phyloP scores from a whole-genome alignment of 2,329 filamentous ascomycete genomes.

The Diaporthe vexans region DNA sequence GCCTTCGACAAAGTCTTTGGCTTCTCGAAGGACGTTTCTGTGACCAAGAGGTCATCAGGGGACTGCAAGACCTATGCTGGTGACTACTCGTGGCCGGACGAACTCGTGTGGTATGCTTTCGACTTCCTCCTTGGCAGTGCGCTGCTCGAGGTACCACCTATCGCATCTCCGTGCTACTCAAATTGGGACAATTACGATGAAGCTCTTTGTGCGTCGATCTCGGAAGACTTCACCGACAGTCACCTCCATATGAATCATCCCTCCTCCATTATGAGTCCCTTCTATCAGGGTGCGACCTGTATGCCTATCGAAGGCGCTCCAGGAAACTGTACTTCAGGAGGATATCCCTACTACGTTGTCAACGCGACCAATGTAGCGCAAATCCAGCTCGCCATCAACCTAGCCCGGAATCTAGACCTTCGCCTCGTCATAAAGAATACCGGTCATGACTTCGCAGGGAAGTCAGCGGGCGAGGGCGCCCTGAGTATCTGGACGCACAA shows the following conservation, averaged over 20 bases:
- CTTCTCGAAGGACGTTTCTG: conserved; percentile 2
- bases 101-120: conserved; percentile 61
- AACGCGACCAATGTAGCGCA: conserved; percentile 57
- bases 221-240: conserved; percentile 52
- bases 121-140: conserved; percentile 65
- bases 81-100: conserved; percentile 67
- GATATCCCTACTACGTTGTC: conserved; percentile 58
- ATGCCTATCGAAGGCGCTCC: conserved; percentile 45
- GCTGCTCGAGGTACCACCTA: conserved; percentile 65
- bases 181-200: conserved; percentile 58
- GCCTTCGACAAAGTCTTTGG: conserved; percentile 15
- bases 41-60: not conserved
- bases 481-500: conserved; percentile 55
- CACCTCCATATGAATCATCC: conserved; percentile 47
- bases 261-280: conserved; percentile 36
- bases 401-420: conserved; percentile 60
- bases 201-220: conserved; percentile 55
- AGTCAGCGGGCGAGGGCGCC: conserved; percentile 53
- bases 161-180: conserved; percentile 67
- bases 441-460: conserved; percentile 63
- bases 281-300: conserved; percentile 50
- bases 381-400: conserved; percentile 62
- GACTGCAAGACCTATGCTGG: conserved; percentile 55
- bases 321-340: conserved; percentile 55
- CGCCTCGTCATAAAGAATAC: conserved; percentile 67